Conservation (phyloP, 768 basidiomycete genomes). For the Pisolithus albus region DNA sequence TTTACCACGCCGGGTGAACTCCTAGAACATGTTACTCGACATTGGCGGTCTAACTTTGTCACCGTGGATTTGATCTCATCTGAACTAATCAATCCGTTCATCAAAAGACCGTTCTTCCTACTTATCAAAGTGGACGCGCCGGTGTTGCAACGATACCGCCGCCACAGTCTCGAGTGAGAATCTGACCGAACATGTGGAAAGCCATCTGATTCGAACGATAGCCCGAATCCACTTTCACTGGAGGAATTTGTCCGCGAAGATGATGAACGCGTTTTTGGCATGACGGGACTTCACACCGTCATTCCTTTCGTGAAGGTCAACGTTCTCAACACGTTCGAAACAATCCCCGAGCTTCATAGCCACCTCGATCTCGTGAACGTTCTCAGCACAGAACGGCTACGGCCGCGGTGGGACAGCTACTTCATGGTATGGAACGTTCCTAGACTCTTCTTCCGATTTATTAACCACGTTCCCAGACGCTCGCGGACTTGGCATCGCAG, state of each 20-base stretch:
- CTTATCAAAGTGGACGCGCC: conserved; percentile 82
- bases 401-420: conserved; percentile 93
- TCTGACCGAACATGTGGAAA: background rate
- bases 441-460: background rate
- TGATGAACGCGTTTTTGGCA: conserved; percentile 65
- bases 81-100: conserved; percentile 57
- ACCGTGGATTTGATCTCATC: conserved; percentile 62
- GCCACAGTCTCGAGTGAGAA: conserved; percentile 44
- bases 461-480: conserved; percentile 44
- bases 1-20: conserved; percentile 48
- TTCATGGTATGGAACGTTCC: conserved; percentile 68
- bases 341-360: conserved; percentile 44
- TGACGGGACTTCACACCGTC: conserved; percentile 16
- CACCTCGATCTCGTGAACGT: conserved; percentile 68
- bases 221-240: conserved; percentile 35
- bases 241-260: conserved; percentile 70
- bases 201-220: conserved; percentile 10
- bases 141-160: conserved; percentile 56
- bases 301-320: conserved; percentile 52
- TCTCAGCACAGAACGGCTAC: conserved; percentile 62
- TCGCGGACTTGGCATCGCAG: conserved; percentile 84
- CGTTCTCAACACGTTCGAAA: conserved; percentile 57
- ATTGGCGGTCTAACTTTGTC: conserved; percentile 79
- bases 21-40: conserved; percentile 67
- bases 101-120: conserved; percentile 86